Conservation (phyloP, 73 alveolate genomes). For the Paramecium primaurelia region DNA sequence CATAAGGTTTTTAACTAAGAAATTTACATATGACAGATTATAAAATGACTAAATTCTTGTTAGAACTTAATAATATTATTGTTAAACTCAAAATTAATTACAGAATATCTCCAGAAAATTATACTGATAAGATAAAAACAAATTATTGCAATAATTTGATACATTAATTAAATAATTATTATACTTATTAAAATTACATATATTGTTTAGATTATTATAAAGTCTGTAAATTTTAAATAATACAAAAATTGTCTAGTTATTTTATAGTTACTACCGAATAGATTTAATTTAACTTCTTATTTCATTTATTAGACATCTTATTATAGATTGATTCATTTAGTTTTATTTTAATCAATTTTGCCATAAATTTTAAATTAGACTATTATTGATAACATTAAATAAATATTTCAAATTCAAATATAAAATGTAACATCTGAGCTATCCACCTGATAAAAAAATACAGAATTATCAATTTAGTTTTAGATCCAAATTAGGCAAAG, state of each 20-base stretch:
- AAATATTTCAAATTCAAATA: slow-evolving; percentile 30
- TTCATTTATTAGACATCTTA: too few species aligned
- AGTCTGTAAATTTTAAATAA: too few species aligned
- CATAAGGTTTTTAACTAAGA: not conserved
- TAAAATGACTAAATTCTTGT: slow-evolving; percentile 58
- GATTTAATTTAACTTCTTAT: too few species aligned
- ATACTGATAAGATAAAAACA: slow-evolving; percentile 70
- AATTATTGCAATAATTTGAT: slow-evolving; percentile 42
- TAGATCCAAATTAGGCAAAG: slow-evolving; percentile 49
- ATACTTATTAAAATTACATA: too few species aligned
- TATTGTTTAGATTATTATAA: too few species aligned
- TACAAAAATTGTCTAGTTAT: too few species aligned
- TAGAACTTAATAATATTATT: slow-evolving; percentile 35
- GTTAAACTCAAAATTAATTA: slow-evolving; percentile 4
- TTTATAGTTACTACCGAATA: too few species aligned
- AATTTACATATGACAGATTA: slow-evolving; percentile 47
- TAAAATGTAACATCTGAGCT: not conserved
- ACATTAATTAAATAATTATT: not conserved
- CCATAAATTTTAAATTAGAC: slow-evolving; percentile 18
- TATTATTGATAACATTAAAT: not conserved
- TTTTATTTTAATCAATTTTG: not conserved
- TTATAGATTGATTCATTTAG: too few species aligned
- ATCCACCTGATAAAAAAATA: slow-evolving; percentile 41
- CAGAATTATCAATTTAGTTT: slow-evolving; percentile 45
- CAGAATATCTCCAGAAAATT: slow-evolving; percentile 23